Percentiles rank a stretch among this genome's conserved stretches.
Evolutionary conservation across 768 basidiomycete genomes (phyloP).

Genomic region (Leccinum broughii): DNA sequence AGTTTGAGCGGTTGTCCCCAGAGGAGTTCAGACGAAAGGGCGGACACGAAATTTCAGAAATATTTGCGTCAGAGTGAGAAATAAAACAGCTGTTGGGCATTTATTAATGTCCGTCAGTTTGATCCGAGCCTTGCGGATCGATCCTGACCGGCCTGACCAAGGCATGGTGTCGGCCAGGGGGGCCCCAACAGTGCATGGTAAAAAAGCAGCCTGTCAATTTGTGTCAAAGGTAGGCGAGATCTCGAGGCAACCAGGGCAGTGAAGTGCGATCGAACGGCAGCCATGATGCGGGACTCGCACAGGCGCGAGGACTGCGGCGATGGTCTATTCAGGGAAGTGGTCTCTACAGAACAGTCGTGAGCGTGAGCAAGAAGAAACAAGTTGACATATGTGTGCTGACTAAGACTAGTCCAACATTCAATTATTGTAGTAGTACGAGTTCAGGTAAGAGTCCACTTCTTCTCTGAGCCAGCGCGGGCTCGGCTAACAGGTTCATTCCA

Average conservation of each 20-base stretch:
- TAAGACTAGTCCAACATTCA: not conserved
- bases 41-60: not conserved
- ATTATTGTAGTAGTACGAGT: no score
- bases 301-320: constrained; percentile 10
- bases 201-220: not conserved
- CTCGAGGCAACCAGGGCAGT: not conserved
- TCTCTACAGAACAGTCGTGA: not conserved
- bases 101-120: constrained; percentile 1
- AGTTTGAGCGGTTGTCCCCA: not conserved
- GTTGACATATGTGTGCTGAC: not conserved
- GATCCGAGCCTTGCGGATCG: constrained; percentile 5
- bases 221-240: not conserved
- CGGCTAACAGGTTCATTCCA: constrained; percentile 14
- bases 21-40: not conserved
- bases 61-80: not conserved
- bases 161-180: not conserved
- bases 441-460: constrained; percentile 6
- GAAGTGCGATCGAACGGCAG: constrained; percentile 2
- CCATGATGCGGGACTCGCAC: not conserved
- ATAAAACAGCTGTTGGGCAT: not conserved
- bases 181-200: constrained; percentile 7
- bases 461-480: constrained; percentile 8
- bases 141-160: not conserved
- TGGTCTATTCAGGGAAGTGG: not conserved
- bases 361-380: not conserved